Conservation (phyloP, 805 yeast genomes). For the Wickerhamiella kurtzmanii region DNA sequence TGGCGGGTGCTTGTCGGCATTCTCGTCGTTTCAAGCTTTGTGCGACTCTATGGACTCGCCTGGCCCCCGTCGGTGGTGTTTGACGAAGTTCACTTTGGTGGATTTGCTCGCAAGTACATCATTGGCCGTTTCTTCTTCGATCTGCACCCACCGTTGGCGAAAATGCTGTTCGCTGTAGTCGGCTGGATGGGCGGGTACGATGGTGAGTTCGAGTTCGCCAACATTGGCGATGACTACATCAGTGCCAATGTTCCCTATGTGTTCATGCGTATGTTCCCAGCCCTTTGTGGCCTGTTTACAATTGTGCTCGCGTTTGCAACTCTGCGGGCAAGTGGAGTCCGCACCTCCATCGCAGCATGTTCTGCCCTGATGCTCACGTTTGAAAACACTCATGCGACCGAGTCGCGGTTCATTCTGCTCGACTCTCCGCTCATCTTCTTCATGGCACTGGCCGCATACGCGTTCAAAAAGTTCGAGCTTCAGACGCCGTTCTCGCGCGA, state of each 20-base stretch:
- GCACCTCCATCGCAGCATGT: conserved; percentile 35
- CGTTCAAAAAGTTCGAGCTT: conserved; percentile 37
- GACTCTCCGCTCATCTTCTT: conserved; percentile 34
- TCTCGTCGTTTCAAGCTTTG: conserved; percentile 36
- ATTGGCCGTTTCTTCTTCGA: conserved; percentile 53
- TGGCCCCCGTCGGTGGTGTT: conserved; percentile 75
- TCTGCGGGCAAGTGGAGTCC: conserved; percentile 42
- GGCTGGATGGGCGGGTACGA: conserved; percentile 42
- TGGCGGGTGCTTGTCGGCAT: conserved; percentile 26
- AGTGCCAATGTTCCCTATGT: conserved; percentile 35
- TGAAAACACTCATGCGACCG: conserved; percentile 54
- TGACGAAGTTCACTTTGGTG: conserved; percentile 93
- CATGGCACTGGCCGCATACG: conserved; percentile 36
- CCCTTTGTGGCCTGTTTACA: conserved; percentile 39
- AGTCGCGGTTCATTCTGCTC: conserved; percentile 40
- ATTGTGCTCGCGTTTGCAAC: conserved; percentile 42
- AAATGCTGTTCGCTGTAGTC: conserved; percentile 42
- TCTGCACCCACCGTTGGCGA: conserved; percentile 60
- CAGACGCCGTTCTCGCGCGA: conserved; percentile 31
- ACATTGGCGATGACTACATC: conserved; percentile 34
- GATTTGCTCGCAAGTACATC: conserved; percentile 76
- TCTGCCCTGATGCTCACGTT: conserved; percentile 41
- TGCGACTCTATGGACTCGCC: conserved; percentile 50
- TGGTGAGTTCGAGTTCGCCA: conserved; percentile 32
- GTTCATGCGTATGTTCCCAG: conserved; percentile 45